Conservation (phyloP, 1,284 basidiomycete genomes). For the Vanrija sp. region DNA sequence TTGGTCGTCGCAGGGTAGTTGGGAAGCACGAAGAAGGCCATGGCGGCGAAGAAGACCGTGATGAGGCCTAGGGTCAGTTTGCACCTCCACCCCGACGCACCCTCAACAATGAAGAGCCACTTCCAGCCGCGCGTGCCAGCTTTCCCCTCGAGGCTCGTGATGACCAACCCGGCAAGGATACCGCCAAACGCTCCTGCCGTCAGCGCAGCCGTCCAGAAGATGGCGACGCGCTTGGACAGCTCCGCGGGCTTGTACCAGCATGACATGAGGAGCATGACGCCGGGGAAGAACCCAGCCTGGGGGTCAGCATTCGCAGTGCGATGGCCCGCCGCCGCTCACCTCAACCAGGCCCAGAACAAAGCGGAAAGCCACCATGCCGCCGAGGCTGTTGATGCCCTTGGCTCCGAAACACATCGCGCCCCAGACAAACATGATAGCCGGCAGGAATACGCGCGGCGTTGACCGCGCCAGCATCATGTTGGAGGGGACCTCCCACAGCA, state of each 20-base stretch:
- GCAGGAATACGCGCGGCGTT: constrained; percentile 43
- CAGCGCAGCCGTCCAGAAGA: constrained; percentile 6
- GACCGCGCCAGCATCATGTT: constrained; percentile 46
- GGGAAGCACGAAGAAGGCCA: constrained; percentile 42
- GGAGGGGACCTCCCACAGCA: constrained; percentile 39
- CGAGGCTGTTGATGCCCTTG: not conserved
- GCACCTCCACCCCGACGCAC: constrained; percentile 41
- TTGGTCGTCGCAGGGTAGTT: constrained; percentile 30
- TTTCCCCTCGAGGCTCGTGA: not conserved
- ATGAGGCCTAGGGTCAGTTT: constrained; percentile 21
- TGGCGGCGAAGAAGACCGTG: constrained; percentile 30
- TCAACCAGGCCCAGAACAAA: constrained; percentile 17
- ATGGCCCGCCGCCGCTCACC: not conserved
- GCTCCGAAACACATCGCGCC: not conserved
- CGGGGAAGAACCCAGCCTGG: constrained; percentile 22
- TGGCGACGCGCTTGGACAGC: constrained; percentile 29
- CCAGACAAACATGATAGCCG: constrained; percentile 37
- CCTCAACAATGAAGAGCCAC: constrained; percentile 47
- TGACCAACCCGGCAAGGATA: constrained; percentile 20
- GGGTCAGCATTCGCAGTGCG: not conserved
- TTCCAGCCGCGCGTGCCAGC: constrained; percentile 20
- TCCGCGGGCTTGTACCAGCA: constrained; percentile 23
- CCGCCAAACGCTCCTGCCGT: constrained; percentile 22
- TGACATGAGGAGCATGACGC: constrained; percentile 13
- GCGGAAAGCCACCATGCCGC: constrained; percentile 15